Percentiles rank a stretch among this genome's conserved stretches.
These are phyloP conservation scores for Stramenopiles sp. DNA, from an alignment of 352 stramenopile species.

Conservation along the genomic window DNA sequence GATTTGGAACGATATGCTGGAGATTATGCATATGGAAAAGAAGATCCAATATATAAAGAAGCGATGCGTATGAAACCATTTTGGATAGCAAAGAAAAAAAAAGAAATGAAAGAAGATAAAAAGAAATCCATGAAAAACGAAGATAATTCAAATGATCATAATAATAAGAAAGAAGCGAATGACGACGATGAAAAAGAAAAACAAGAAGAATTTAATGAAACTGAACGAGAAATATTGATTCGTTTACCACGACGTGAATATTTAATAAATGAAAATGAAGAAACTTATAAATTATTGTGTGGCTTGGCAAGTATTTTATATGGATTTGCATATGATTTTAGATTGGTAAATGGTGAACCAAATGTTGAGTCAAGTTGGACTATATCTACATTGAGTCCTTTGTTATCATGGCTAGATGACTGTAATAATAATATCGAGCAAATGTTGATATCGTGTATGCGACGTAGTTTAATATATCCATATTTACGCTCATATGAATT, in stretches of 20 bases:
- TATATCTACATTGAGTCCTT: slow-evolving; percentile 73
- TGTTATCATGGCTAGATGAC: slow-evolving; percentile 76
- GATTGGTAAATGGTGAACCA: slow-evolving; percentile 78
- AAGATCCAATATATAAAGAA: slow-evolving; percentile 76
- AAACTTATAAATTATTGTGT: slow-evolving; percentile 30
- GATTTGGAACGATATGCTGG: slow-evolving; percentile 80
- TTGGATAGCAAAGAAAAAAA: slow-evolving; percentile 36
- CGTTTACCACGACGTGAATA: slow-evolving; percentile 50
- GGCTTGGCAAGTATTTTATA: slow-evolving; percentile 78
- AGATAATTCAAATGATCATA: neutral
- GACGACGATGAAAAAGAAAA: neutral
- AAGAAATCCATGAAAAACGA: neutral
- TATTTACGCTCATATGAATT: slow-evolving; percentile 78
- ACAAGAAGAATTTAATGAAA: slow-evolving; percentile 15
- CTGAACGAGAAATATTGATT: slow-evolving; percentile 47
- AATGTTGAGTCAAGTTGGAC: slow-evolving; percentile 90
- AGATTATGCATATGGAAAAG: slow-evolving; percentile 61
- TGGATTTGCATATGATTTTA: slow-evolving; percentile 81
- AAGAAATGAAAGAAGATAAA: neutral
- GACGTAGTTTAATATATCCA: slow-evolving; percentile 79
- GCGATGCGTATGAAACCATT: slow-evolving; percentile 66
- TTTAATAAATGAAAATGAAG: slow-evolving; percentile 36
- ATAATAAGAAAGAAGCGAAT: slow-evolving; percentile 9
- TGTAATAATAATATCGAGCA: slow-evolving; percentile 26
- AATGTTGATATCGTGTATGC: slow-evolving; percentile 43